These are phyloP conservation scores for Coemansia sp. DNA, from an alignment of 192 early-diverging fungal genomes.

Conservation along the genomic window DNA sequence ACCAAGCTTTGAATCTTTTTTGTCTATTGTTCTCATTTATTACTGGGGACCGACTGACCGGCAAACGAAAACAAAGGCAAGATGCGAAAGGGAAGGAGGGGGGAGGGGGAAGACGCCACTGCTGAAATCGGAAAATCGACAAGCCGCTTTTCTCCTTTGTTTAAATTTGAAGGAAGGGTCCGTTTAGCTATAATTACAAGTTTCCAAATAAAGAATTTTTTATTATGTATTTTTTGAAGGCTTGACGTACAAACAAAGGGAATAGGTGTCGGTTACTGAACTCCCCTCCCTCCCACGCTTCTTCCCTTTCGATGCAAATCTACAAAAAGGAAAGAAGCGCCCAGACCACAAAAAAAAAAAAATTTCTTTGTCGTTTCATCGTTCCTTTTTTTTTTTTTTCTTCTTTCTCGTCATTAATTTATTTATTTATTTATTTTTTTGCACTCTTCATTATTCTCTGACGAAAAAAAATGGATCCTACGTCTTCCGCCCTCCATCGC, in stretches of 20 bases:
- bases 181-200: neutral
- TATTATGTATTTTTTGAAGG: neutral
- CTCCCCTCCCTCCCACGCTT: neutral
- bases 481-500: neutral
- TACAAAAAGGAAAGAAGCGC: neutral
- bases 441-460: no score
- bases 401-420: neutral
- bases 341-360: neutral
- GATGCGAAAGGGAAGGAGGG: neutral
- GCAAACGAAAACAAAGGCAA: slow-evolving; percentile 4
- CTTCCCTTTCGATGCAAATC: neutral
- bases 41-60: neutral
- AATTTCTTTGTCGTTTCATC: neutral
- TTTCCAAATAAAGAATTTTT: neutral
- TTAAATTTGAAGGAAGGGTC: neutral
- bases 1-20: no score
- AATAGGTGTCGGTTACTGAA: neutral
- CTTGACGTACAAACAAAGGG: neutral
- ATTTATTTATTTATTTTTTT: neutral
- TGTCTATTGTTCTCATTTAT: neutral
- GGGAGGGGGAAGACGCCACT: neutral
- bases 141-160: neutral
- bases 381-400: neutral
- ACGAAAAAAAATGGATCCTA: neutral
- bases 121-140: slow-evolving; percentile 5